phyloP scores from a whole-genome alignment of 1,284 basidiomycete genomes.

The Agroathelia rolfsii region DNA sequence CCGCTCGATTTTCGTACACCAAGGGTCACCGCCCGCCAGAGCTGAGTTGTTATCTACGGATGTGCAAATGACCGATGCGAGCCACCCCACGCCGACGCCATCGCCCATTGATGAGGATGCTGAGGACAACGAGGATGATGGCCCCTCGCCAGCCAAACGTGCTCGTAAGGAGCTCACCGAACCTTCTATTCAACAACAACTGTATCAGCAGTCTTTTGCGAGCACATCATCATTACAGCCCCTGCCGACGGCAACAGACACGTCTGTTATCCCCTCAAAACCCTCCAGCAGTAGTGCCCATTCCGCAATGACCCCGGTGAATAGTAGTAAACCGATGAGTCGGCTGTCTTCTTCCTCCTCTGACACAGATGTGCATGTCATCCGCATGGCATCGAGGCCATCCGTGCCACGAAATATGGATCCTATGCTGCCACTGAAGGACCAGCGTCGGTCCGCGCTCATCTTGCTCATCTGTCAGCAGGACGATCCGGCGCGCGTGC shows the following conservation, averaged over 20 bases:
- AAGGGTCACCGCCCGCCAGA: constrained; percentile 22
- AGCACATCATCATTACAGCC: constrained; percentile 3
- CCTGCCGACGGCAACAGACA: constrained; percentile 14
- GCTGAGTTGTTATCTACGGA: constrained; percentile 34
- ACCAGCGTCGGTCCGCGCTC: constrained; percentile 49
- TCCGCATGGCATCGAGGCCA: constrained; percentile 65
- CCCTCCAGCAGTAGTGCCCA: constrained; percentile 20
- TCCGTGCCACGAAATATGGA: constrained; percentile 47
- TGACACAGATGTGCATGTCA: constrained; percentile 29
- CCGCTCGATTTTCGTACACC: constrained; percentile 14
- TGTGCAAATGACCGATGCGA: constrained; percentile 33
- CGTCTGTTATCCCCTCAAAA: constrained; percentile 20
- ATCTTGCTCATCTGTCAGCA: constrained; percentile 54
- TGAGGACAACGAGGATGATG: too few species aligned
- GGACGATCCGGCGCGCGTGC: constrained; percentile 54
- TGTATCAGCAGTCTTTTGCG: constrained; percentile 9
- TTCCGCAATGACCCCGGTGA: too few species aligned
- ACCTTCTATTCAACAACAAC: constrained; percentile 14
- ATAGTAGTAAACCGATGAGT: constrained; percentile 21
- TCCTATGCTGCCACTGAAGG: constrained; percentile 46
- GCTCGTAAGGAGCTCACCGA: constrained; percentile 44
- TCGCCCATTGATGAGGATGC: constrained; percentile 34
- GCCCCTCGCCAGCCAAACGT: constrained; percentile 57
- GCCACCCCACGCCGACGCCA: constrained; percentile 38
- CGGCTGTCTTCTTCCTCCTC: too few species aligned